Percentiles rank a stretch among this genome's conserved stretches.
Conservation (phyloP, 1,139 yeast genomes). For the Zygoascus meyerae region DNA sequence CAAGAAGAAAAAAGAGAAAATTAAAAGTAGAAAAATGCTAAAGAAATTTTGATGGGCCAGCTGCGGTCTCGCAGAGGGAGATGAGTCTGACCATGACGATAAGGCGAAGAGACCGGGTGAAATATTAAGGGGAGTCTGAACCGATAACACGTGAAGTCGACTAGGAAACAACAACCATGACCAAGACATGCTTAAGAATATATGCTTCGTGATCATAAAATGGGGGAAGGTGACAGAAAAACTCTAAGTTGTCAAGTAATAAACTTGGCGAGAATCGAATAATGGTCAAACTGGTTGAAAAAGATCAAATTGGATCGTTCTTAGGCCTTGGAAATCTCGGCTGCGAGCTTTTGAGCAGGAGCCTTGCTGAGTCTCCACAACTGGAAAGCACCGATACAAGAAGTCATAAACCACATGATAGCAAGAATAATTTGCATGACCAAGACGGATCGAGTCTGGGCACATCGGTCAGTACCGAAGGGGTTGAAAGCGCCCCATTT, state of each 20-base stretch:
- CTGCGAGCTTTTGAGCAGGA: constrained; percentile 5
- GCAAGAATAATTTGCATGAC: constrained; percentile 27
- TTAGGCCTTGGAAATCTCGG: constrained; percentile 7
- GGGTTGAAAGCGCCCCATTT: constrained; percentile 32
- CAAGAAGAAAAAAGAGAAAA: neutral
- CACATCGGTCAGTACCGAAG: constrained; percentile 29
- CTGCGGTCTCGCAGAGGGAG: neutral
- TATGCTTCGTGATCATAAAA: too few species aligned
- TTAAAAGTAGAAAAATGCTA: neutral
- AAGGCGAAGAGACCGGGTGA: neutral
- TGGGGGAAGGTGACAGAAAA: too few species aligned
- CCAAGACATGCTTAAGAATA: too few species aligned
- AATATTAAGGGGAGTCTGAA: neutral
- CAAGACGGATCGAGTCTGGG: constrained; percentile 29
- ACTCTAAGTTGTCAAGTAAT: too few species aligned
- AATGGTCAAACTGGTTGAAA: too few species aligned
- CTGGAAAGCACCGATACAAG: constrained; percentile 19
- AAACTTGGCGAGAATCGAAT: too few species aligned
- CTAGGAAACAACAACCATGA: too few species aligned
- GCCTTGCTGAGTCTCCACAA: neutral
- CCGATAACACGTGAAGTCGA: neutral
- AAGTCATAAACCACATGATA: constrained; percentile 28
- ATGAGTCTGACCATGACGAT: neutral
- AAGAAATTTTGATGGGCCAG: neutral
- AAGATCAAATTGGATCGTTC: too few species aligned